Conservation (phyloP, 2,329 filamentous ascomycete species). For the Diaporthe sp. region DNA sequence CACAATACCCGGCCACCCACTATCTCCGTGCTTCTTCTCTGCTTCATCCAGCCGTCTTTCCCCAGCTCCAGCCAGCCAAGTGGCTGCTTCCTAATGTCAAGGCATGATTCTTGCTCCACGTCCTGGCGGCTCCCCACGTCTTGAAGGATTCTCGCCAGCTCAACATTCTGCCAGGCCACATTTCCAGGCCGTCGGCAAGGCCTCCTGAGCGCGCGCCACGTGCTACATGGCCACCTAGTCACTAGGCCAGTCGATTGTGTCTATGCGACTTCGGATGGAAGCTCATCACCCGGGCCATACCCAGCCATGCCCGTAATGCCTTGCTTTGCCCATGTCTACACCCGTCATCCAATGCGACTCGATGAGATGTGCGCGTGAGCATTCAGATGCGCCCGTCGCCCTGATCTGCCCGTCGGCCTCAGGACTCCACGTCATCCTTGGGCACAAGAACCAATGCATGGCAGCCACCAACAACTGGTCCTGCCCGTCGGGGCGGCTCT, state of each 20-base stretch:
- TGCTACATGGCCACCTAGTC: conserved; percentile 16
- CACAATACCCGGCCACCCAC: background rate
- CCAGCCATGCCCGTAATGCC: background rate
- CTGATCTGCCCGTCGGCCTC: background rate
- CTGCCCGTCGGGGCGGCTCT: background rate
- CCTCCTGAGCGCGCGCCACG: conserved; percentile 30
- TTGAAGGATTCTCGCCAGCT: conserved; percentile 1
- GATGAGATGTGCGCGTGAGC: background rate
- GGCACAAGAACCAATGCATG: background rate
- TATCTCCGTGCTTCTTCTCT: background rate
- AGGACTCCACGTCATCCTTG: background rate
- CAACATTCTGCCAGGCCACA: conserved; percentile 1
- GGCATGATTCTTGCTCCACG: background rate
- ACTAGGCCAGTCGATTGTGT: conserved; percentile 4
- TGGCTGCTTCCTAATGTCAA: background rate
- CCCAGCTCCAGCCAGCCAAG: background rate
- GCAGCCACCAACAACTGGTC: background rate
- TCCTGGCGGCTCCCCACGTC: background rate
- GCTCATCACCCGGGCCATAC: background rate
- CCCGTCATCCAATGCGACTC: background rate
- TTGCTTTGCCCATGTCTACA: background rate
- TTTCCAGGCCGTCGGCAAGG: background rate
- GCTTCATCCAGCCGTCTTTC: conserved; percentile 19
- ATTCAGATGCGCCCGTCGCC: background rate
- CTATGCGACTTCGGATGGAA: background rate